A percentile compares a stretch with the other conserved stretches of the same genome.
Conservation (phyloP, 1,284 basidiomycete species). For the Ceratobasidium sp. region DNA sequence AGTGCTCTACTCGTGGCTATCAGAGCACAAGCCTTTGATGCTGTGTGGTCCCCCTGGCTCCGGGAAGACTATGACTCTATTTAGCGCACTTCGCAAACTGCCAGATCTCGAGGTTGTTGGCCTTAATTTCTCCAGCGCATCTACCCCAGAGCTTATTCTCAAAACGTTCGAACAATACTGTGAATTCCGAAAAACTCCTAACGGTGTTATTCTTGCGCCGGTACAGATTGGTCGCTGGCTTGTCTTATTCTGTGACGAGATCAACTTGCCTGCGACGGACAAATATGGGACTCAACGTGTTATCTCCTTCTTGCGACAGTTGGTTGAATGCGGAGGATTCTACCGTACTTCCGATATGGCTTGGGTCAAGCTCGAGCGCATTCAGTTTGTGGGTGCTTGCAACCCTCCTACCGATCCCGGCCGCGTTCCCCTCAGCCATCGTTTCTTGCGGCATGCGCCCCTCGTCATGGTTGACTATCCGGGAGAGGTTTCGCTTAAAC, state of each 20-base stretch:
- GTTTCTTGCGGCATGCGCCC: constrained; percentile 97
- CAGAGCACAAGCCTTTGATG: constrained; percentile 98
- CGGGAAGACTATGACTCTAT: constrained; percentile 99
- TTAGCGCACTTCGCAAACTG: constrained; percentile 96
- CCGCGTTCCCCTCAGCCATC: constrained; percentile 95
- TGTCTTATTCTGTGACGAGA: constrained; percentile 99
- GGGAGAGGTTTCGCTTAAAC: constrained; percentile 95
- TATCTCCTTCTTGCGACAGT: constrained; percentile 97
- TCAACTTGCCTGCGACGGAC: constrained; percentile 96
- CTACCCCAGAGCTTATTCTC: constrained; percentile 95
- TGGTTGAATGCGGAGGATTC: constrained; percentile 95
- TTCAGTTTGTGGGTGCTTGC: constrained; percentile 99
- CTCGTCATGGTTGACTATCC: constrained; percentile 99
- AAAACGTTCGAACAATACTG: constrained; percentile 99
- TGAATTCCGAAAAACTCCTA: constrained; percentile 98
- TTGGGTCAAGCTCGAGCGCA: constrained; percentile 97
- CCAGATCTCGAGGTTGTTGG: constrained; percentile 99
- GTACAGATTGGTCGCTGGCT: constrained; percentile 97
- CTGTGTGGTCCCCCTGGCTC: constrained; percentile 99
- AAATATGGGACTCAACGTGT: constrained; percentile 99
- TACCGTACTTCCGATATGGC: constrained; percentile 95
- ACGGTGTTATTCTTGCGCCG: constrained; percentile 93
- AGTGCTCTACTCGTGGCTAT: constrained; percentile 97
- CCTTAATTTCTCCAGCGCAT: constrained; percentile 99
- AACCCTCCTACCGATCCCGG: constrained; percentile 99